Conservation (phyloP, 805 yeast genomes). For the Starmerella stigmatis region DNA sequence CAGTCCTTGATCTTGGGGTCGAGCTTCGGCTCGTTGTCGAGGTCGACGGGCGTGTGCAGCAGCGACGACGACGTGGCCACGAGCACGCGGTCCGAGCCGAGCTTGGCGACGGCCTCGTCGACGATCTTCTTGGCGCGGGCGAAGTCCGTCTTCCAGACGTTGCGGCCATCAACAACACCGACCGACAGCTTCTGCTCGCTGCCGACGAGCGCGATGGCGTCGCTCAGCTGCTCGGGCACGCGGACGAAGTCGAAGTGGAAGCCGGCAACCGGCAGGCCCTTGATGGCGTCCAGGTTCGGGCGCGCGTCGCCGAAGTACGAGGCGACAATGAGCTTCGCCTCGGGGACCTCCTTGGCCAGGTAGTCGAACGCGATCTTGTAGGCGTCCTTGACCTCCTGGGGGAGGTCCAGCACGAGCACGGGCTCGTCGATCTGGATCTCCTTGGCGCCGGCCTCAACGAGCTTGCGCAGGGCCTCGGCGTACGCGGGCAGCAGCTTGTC, state of each 20-base stretch:
- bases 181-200: slow-evolving; percentile 76
- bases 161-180: slow-evolving; percentile 98
- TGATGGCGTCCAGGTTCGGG: slow-evolving; percentile 86
- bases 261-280: slow-evolving; percentile 85
- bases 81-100: slow-evolving; percentile 62
- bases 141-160: slow-evolving; percentile 97
- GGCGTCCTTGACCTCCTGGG: slow-evolving; percentile 71
- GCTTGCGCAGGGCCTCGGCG: slow-evolving; percentile 75
- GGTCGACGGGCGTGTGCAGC: slow-evolving; percentile 97
- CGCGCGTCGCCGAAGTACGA: slow-evolving; percentile 97
- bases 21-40: slow-evolving; percentile 82
- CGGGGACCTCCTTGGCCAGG: slow-evolving; percentile 53
- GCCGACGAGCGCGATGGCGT: slow-evolving; percentile 55
- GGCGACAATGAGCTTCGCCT: slow-evolving; percentile 74
- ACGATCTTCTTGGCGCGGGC: slow-evolving; percentile 75
- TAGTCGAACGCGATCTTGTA: slow-evolving; percentile 78
- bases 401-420: slow-evolving; percentile 84
- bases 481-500: slow-evolving; percentile 88
- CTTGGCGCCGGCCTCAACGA: slow-evolving; percentile 89
- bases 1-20: slow-evolving; percentile 87
- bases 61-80: slow-evolving; percentile 94
- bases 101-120: slow-evolving; percentile 67
- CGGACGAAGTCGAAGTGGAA: slow-evolving; percentile 95
- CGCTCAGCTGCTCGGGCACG: slow-evolving; percentile 90
- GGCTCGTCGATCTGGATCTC: slow-evolving; percentile 98